Base-by-base conservation (phyloP, 2,329 filamentous ascomycete genomes). In the Xylogone sp. region DNA sequence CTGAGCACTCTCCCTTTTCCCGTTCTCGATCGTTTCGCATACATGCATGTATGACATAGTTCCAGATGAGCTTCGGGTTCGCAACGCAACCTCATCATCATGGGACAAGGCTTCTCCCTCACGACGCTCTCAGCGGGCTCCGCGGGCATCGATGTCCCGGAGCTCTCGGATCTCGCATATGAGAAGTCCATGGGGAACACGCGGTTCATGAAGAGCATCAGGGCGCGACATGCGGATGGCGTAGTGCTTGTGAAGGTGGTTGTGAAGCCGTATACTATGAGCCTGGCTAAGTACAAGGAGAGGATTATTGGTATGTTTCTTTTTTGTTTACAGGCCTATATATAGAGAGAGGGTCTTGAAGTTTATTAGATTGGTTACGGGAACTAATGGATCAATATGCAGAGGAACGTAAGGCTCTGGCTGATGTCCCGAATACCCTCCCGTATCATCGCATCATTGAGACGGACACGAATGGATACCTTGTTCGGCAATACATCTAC, bases 21-120 rank as follows among this genome's bases (percentile, higher is more conserved):
- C n/a, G n/a, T n/a, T n/a, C n/a, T n/a, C n/a, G n/a, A n/a, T n/a
- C n/a, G n/a, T n/a, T n/a, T n/a, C n/a, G n/a, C n/a, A n/a, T n/a
- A n/a, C n/a, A n/a, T n/a, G 49, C 45, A 22, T 57, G 51, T 22
- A 65, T 66, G 62, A 60, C 47, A 58, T 56, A 42, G 50, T 50
- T n/a, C 46, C 56, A 56, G 54, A 63, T 66, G 62, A 66, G 55
- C 44, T 19, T 47, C 50, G 43, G 45, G 42, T 24, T 46, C 53
- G 55, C 46, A n/a, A n/a, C n/a, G n/a, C n/a, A n/a, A n/a, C n/a
- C n/a, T n/a, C n/a, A 47, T 55, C 53, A 72, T 60, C 59, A 99
- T 99, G 94, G 94, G 94, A 59, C 94, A 99, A 79, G 92, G 90
- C 59, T 97, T 97, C 74, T 97, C 93, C 56, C 83, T 96, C 62